Base-by-base conservation (phyloP, 768 basidiomycete species). In the Strobilomyces dryophilus region DNA sequence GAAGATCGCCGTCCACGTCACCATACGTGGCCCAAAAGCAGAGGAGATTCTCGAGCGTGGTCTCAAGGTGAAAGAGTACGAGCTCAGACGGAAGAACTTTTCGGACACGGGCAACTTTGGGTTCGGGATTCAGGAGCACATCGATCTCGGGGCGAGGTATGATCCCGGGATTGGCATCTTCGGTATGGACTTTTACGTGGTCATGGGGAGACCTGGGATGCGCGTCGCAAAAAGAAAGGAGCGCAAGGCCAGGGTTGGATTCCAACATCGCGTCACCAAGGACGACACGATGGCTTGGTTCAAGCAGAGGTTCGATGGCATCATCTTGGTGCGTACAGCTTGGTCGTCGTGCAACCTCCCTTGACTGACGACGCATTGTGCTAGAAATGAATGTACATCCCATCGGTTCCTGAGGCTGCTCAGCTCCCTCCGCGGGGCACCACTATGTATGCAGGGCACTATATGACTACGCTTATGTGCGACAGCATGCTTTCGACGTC, bases 61-160 rank as follows among this genome's bases (percentile, higher is more conserved):
- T 43, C 81, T 99, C 73, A 99, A 98, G 76, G 97, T 98, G 68
- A 99, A 99, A 84, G 97, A 99, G 78, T 98, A 99, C 81, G 97
- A 99, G 78, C 77, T 99, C 74, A 84, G 85, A 69, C 90, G 92
- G 75, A 84, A 82, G 73, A 98, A 98, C 85, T 98, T 97, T 78
- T 95, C 92, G 61, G 92, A 92, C 74, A 97, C 93, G 55, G 95
- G 95, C 54, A 98, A 98, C 88, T 99, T 99, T 71, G 95, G 95
- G 62, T 99, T 98, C 76, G 95, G 95, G 71, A 91, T 97, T 70
- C 92, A 95, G 77, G 92, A 97, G 79, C 95, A 99, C 76, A 99
- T 99, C 75, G 95, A 99, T 75, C 79, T 99, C 61, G 95, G 95
- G 69, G 95, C 95, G 66, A 85, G 95, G 69, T 99, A 99, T 77